These are phyloP conservation scores for Magnolia kwangsiensis DNA, from an alignment of 164 flowering plant genomes.

Conservation along the genomic window DNA sequence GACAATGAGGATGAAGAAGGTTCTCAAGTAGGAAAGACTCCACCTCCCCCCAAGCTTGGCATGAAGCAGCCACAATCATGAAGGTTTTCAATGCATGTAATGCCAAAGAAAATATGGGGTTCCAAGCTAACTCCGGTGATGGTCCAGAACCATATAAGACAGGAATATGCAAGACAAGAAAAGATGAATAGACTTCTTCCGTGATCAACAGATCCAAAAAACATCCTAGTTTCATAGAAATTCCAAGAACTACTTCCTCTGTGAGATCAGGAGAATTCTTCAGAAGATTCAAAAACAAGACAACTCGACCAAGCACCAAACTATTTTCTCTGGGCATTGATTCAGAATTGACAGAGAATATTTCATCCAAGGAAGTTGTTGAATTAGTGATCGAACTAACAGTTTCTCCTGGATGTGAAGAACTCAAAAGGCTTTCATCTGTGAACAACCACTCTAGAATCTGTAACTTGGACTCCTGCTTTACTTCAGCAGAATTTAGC, in stretches of 20 bases:
- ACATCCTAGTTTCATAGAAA: conserved; percentile 63
- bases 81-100: conserved; percentile 62
- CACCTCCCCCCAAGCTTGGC: conserved; percentile 51
- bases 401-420: conserved; percentile 11
- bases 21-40: conserved; percentile 66
- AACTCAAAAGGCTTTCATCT: conserved; percentile 20
- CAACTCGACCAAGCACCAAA: conserved; percentile 50
- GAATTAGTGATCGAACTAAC: neutral
- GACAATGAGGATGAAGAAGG: conserved; percentile 78
- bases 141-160: conserved; percentile 34
- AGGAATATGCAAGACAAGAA: conserved; percentile 57
- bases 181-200: conserved; percentile 56
- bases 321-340: conserved; percentile 27
- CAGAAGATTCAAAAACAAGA: conserved; percentile 53
- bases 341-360: conserved; percentile 42
- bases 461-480: conserved; percentile 43
- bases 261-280: conserved; percentile 52
- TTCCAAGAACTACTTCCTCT: conserved; percentile 42
- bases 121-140: conserved; percentile 43
- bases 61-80: conserved; percentile 52
- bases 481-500: conserved; percentile 54
- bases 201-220: conserved; percentile 47
- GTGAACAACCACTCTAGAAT: conserved; percentile 67
- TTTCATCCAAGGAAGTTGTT: conserved; percentile 26
- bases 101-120: conserved; percentile 48